Evolutionary conservation across 2,329 filamentous ascomycete species (phyloP).

Genomic region (Coniochaeta hoffmannii): DNA sequence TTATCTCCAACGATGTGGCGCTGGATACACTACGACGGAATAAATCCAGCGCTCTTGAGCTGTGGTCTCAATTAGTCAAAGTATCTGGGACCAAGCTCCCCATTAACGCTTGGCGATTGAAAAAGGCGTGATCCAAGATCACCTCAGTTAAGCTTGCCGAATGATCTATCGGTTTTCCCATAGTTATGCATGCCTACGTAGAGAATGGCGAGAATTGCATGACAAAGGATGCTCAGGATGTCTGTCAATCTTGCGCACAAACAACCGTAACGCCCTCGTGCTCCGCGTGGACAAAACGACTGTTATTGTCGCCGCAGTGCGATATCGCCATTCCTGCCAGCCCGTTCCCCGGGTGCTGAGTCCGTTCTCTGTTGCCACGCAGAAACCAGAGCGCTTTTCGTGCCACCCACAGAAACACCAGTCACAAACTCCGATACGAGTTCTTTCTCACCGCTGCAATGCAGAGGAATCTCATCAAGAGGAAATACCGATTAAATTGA

Average conservation of each 20-base stretch:
- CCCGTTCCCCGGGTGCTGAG: background rate
- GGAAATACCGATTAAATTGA: background rate
- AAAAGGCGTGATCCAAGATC: background rate
- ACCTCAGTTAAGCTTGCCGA: background rate
- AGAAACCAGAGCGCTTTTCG: background rate
- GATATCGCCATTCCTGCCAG: conserved; percentile 1
- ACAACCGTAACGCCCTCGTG: no score
- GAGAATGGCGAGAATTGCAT: background rate
- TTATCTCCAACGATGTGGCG: no score
- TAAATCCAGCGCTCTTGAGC: background rate
- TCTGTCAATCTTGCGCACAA: background rate
- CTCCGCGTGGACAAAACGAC: background rate
- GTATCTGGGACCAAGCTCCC: background rate
- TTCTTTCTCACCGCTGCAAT: background rate
- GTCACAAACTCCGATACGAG: background rate
- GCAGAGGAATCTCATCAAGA: background rate
- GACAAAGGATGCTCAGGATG: background rate
- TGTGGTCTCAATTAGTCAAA: no score
- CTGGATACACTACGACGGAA: background rate
- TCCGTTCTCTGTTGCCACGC: background rate
- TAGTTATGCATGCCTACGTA: no score
- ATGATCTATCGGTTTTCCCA: background rate
- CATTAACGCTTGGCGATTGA: background rate
- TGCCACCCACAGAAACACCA: background rate
- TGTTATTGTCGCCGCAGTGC: background rate